phyloP scores from a whole-genome alignment of 1,139 yeast genomes.

The Blastobotrys aristatus region DNA sequence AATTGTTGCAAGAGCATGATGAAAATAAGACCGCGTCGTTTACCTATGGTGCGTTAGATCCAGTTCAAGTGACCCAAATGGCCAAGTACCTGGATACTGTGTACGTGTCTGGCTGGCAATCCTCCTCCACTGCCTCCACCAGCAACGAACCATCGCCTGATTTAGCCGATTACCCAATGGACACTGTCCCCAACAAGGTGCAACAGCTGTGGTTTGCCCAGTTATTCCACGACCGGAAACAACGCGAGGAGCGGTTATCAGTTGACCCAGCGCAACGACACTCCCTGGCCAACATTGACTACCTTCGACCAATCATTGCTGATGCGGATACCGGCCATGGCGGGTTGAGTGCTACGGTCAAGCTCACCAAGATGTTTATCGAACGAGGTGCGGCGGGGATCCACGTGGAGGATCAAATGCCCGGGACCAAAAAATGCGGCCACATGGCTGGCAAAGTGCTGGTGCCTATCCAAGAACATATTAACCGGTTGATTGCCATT shows the following conservation, averaged over 20 bases:
- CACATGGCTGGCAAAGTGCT: slow-evolving; percentile 98
- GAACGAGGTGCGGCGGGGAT: slow-evolving; percentile 99
- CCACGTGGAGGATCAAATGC: slow-evolving; percentile 98
- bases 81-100: slow-evolving; percentile 89
- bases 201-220: slow-evolving; percentile 97
- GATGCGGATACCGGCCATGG: slow-evolving; percentile 99
- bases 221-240: slow-evolving; percentile 95
- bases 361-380: slow-evolving; percentile 91
- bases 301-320: slow-evolving; percentile 89
- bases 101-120: slow-evolving; percentile 98
- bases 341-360: slow-evolving; percentile 93
- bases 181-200: slow-evolving; percentile 97
- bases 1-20: slow-evolving; percentile 66
- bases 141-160: slow-evolving; percentile 98
- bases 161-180: slow-evolving; percentile 97
- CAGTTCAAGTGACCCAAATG: slow-evolving; percentile 95
- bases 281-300: slow-evolving; percentile 58
- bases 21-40: slow-evolving; percentile 69
- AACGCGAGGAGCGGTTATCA: slow-evolving; percentile 75
- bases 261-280: slow-evolving; percentile 59
- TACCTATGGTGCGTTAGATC: slow-evolving; percentile 96
- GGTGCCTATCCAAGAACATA: slow-evolving; percentile 96
- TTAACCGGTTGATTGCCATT: slow-evolving; percentile 86
- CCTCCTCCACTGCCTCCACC: slow-evolving; percentile 95
- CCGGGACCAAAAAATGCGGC: slow-evolving; percentile 98